Conservation (phyloP, 495 filamentous ascomycete species). For the Clavariopsis aquatica region DNA sequence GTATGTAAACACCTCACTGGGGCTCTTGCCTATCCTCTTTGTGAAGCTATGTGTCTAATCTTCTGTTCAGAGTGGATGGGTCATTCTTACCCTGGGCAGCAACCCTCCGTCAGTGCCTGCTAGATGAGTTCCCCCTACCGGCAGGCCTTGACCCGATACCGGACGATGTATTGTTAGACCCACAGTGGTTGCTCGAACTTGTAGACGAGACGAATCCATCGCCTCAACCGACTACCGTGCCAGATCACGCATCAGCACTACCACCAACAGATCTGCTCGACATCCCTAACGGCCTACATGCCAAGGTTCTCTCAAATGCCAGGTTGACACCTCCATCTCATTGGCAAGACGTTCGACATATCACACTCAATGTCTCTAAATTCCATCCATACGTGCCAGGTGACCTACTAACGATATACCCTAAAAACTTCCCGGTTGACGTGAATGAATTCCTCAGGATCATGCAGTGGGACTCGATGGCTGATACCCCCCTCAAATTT, state of each 20-base stretch:
- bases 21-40: not conserved
- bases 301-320: conserved; percentile 57
- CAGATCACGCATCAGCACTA: conserved; percentile 4
- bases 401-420: conserved; percentile 74
- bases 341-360: conserved; percentile 90
- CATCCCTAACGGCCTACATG: conserved; percentile 53
- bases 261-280: conserved; percentile 55
- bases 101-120: conserved; percentile 62
- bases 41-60: not conserved
- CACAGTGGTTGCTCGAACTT: conserved; percentile 71
- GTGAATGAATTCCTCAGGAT: conserved; percentile 71
- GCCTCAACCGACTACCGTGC: not conserved
- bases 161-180: conserved; percentile 71
- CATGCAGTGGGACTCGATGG: conserved; percentile 73
- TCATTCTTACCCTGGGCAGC: conserved; percentile 77
- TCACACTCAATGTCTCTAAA: conserved; percentile 58
- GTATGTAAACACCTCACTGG: conserved; percentile 50
- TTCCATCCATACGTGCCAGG: conserved; percentile 62
- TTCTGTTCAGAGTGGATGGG: conserved; percentile 67
- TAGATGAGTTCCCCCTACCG: conserved; percentile 69
- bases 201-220: not conserved
- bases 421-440: conserved; percentile 81
- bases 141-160: conserved; percentile 67
- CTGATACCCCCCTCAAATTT: conserved; percentile 63
- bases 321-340: conserved; percentile 73